A percentile compares a stretch with the other conserved stretches of the same genome.
phyloP scores from a whole-genome alignment of 345 rosid genomes.

The Boechera stricta region DNA sequence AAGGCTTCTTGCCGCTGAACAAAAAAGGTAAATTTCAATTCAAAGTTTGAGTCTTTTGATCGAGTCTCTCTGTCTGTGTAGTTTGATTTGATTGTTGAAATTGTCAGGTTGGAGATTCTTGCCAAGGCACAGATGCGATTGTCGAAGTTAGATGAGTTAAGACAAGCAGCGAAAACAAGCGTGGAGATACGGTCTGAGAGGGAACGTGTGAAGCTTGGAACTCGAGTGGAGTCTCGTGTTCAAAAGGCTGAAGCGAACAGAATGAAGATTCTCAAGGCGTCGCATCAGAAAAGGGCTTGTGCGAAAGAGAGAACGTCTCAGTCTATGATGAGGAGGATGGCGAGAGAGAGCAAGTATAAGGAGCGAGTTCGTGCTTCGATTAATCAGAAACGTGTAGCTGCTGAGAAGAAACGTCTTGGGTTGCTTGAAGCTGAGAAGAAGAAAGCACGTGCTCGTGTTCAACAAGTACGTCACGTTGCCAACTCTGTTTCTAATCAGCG shows the following conservation, averaged over 20 bases:
- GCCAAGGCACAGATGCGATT: conserved; percentile 84
- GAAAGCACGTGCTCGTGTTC: conserved; percentile 78
- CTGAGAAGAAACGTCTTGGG: conserved; percentile 89
- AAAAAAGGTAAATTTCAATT: conserved; percentile 65
- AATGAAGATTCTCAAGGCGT: conserved; percentile 80
- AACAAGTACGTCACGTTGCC: conserved; percentile 76
- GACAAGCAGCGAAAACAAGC: conserved; percentile 90
- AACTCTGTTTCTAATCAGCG: conserved; percentile 76
- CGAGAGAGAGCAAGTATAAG: conserved; percentile 87
- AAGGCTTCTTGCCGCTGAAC: conserved; percentile 91
- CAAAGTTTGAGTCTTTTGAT: background rate
- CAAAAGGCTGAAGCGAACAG: conserved; percentile 93
- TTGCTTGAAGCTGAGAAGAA: conserved; percentile 90
- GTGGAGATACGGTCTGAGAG: conserved; percentile 73
- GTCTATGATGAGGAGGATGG: conserved; percentile 76
- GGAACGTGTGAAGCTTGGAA: conserved; percentile 85
- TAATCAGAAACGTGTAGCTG: conserved; percentile 87
- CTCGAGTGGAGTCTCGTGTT: conserved; percentile 77
- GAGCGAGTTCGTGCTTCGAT: conserved; percentile 82
- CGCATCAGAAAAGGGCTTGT: conserved; percentile 72
- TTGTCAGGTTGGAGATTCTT: conserved; percentile 71
- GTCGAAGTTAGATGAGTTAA: conserved; percentile 81
- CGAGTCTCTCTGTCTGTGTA: background rate
- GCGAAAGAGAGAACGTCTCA: conserved; percentile 84
- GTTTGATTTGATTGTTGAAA: conserved; percentile 9